Base-by-base conservation (phyloP, 1,139 yeast genomes). In the Pichia sorboxylosa region DNA sequence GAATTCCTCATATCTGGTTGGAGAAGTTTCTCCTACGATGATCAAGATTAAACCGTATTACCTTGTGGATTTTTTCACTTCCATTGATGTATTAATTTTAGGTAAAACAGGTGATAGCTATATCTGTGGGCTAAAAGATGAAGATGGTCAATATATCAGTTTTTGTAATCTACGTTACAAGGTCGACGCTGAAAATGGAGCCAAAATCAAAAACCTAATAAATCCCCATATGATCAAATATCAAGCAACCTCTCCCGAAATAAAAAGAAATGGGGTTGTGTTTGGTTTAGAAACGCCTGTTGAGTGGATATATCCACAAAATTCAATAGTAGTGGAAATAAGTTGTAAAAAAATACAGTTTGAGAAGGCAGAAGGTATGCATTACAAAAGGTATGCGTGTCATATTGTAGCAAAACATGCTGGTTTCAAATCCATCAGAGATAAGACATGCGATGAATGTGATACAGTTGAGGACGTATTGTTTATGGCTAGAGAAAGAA, bases 21-120 rank as follows among this genome's bases (percentile, higher is more conserved):
- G 74, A 15, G 66, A 64, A 30, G 59, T 87, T 34, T 64, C 66
- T 29, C 65, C 66, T 19, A 58, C 64, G 15, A 87, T 97, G 95
- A 61, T 83, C 18, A 90, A 90, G 48, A 70, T 87, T 2, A 90
- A 90, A 52, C 97, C 97, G 0, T 95, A 87, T 44, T 87, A 85
- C 51, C 60, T 85, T 37, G 80, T 75, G 38, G 84, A 80, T 34
- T 81, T 81, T 54, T 94, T 94, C 7, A 94, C 84, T 41, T 81
- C 81, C 45, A 59, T 87, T 42, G 98, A 90, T 54, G 54, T 85
- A 29, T 63, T 75, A 2, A 70, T 90, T 0, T 73, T 87, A 37
- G 97, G 96, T 0, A 78, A 78, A 34, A 33, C 29, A 8, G 37
- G 34, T 8, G 53, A 56, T 26, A 54, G 35, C 14, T 35, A 17